phyloP scores from a whole-genome alignment of 768 basidiomycete species.

The Tylopilus sp. region DNA sequence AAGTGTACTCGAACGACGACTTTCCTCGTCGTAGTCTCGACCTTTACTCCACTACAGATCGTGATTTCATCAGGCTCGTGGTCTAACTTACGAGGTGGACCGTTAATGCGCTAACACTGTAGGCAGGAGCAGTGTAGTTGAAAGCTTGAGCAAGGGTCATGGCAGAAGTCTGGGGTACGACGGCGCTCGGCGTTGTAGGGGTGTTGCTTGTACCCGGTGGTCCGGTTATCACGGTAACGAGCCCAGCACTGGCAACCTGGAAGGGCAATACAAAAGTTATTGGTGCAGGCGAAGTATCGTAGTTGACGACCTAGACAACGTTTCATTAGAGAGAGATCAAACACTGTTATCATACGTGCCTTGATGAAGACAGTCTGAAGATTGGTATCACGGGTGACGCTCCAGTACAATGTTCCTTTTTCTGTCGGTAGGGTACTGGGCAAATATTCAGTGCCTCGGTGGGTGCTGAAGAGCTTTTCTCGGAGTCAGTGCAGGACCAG shows the following conservation, averaged over 20 bases:
- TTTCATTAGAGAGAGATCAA: not conserved
- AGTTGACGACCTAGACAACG: constrained; percentile 49
- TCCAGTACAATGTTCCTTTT: constrained; percentile 58
- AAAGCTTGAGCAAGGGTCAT: constrained; percentile 50
- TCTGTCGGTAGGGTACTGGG: constrained; percentile 55
- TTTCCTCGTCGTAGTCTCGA: constrained; percentile 9
- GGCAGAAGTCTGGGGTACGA: constrained; percentile 44
- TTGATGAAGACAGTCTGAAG: constrained; percentile 51
- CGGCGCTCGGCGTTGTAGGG: constrained; percentile 44
- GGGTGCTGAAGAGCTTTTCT: constrained; percentile 56
- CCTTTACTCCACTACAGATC: too few relatives aligned
- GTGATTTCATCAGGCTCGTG: not conserved
- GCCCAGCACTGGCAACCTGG: constrained; percentile 42
- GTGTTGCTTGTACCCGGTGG: constrained; percentile 51
- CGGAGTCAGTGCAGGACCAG: not conserved
- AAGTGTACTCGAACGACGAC: constrained; percentile 15
- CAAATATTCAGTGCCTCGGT: constrained; percentile 60
- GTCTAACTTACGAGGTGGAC: not conserved
- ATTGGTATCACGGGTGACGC: constrained; percentile 38
- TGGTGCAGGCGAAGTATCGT: constrained; percentile 36
- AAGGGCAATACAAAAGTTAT: constrained; percentile 58
- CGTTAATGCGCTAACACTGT: constrained; percentile 38
- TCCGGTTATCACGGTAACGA: constrained; percentile 50
- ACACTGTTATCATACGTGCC: constrained; percentile 29
- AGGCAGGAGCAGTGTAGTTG: constrained; percentile 51